Evolutionary conservation across 345 rosid species (phyloP), one percentile per base, ranked within the genome.

Genomic region (Sisymbrium irio): DNA sequence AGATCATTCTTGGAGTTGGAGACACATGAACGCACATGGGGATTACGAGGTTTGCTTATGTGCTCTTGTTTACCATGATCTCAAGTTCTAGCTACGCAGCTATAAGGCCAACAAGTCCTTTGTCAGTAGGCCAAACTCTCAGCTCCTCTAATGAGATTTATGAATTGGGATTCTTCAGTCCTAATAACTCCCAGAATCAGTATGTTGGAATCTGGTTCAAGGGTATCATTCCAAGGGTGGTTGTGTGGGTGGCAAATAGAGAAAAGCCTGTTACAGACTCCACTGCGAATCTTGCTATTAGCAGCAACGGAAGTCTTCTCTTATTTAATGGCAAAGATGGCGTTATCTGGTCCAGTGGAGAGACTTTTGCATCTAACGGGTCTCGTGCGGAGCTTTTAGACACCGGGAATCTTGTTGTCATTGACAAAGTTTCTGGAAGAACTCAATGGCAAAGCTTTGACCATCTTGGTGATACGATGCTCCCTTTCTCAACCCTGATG

Each of bases 401-500:
- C 54, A 72, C 72, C 0, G 97, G 97, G 18, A 88, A 88, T 62
- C 77, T 93, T 18, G 71, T 87, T 9, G 67, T 89, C n/a, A 83
- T 50, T 44, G 88, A 86, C 7, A 20, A 5, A 15, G 47, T 39
- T 11, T 60, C 74, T 0, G 71, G 4, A 53, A 70, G 14, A 18
- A 8, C 17, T 17, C 2, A 71, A 10, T 79, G 82, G 82, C 56
- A 61, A 49, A 79, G 82, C 71, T 71, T 79, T 66, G 67, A 64
- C 7, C 76, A 79, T 74, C 82, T 55, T 33, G 2, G 67, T 57
- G 80, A 82, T 36, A 77, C 83, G 10, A 1, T 77, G 45, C 28
- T 82, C 11, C 75, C 65, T n/a, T 25, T 33, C 30, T 56, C 81
- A 46, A 44, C 30, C 12, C 14, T 77, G 5, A 79, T 20, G 56